These are phyloP conservation scores for Psophocarpus tetragonolobus DNA, from an alignment of 306 rosid genomes.

Conservation along the genomic window DNA sequence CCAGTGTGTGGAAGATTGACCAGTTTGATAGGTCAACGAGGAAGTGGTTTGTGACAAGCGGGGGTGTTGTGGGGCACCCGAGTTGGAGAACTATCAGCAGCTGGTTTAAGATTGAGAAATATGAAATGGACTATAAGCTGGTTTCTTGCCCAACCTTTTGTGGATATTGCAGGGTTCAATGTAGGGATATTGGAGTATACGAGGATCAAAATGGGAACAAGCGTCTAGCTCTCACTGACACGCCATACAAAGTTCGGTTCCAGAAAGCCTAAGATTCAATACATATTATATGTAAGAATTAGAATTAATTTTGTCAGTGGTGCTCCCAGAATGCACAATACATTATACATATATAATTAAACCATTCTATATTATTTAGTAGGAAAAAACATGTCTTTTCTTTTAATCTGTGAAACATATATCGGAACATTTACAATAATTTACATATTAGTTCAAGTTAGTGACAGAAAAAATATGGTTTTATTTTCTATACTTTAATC, in stretches of 20 bases:
- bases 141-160: conserved; percentile 57
- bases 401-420: no score
- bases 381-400: no score
- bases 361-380: no score
- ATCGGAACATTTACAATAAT: no score
- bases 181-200: conserved; percentile 40
- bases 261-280: not conserved
- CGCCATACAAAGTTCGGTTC: conserved; percentile 4
- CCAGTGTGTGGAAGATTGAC: conserved; percentile 45
- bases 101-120: conserved; percentile 58
- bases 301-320: not conserved
- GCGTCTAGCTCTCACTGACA: conserved; percentile 20
- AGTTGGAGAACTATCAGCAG: conserved; percentile 35
- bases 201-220: conserved; percentile 20
- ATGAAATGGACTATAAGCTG: conserved; percentile 41
- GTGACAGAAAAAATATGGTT: no score
- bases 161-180: conserved; percentile 43
- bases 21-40: not conserved
- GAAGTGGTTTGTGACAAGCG: conserved; percentile 40
- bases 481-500: no score
- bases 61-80: conserved; percentile 43
- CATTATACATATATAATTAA: no score
- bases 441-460: no score
- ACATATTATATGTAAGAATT: not conserved
- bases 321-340: not conserved